These are phyloP conservation scores for Naganishia randhawae DNA, from an alignment of 768 basidiomycete species.

Conservation along the genomic window DNA sequence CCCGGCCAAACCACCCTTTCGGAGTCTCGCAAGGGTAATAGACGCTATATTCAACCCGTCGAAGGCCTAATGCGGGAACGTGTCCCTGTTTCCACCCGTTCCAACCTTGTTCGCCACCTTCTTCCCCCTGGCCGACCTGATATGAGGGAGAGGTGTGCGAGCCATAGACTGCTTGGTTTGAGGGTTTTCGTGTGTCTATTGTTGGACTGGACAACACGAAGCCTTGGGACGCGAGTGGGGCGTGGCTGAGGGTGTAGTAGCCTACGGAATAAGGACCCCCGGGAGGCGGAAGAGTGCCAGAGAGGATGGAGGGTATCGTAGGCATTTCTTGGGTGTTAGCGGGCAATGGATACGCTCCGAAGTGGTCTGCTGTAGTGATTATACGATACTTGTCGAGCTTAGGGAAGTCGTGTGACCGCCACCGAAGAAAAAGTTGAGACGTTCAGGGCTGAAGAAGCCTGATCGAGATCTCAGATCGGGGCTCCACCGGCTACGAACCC, in stretches of 20 bases:
- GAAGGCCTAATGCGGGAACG: slow-evolving; percentile 9
- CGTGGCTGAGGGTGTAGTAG: slow-evolving; percentile 16
- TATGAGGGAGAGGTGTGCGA: neutral
- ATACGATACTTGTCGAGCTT: neutral
- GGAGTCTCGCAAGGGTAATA: slow-evolving; percentile 25
- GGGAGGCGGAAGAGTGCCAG: slow-evolving; percentile 9
- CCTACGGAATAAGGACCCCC: slow-evolving; percentile 24
- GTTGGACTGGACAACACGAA: slow-evolving; percentile 8
- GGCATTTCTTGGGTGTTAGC: slow-evolving; percentile 12
- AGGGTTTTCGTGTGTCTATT: neutral
- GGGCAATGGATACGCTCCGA: too few relatives aligned
- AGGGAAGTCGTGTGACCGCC: neutral
- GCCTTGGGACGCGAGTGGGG: slow-evolving; percentile 17
- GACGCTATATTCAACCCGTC: slow-evolving; percentile 28
- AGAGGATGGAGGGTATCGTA: slow-evolving; percentile 19
- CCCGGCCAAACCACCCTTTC: slow-evolving; percentile 24
- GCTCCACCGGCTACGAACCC: neutral
- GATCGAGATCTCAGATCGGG: neutral
- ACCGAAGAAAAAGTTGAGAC: neutral
- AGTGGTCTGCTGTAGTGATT: neutral
- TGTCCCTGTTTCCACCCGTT: slow-evolving; percentile 4
- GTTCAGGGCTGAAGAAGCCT: neutral
- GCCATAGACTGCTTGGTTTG: neutral
- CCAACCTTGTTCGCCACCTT: neutral
- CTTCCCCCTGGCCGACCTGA: neutral